phyloP scores from a whole-genome alignment of 805 yeast genomes.

The Kregervanrija pseudodelftensis region DNA sequence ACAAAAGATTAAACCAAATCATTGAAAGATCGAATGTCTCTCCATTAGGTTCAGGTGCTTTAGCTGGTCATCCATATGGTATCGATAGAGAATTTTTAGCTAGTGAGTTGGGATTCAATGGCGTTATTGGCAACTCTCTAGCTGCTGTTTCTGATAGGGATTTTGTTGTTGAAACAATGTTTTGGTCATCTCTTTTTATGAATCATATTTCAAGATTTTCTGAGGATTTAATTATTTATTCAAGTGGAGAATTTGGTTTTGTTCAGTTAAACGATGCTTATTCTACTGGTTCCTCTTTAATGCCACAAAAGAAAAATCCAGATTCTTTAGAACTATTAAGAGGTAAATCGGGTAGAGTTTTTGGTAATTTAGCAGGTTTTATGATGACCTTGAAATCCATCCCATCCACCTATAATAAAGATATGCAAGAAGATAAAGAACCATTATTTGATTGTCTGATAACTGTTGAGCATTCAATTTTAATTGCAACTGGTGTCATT shows the following conservation, averaged over 20 bases:
- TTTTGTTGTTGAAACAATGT: constrained; percentile 90
- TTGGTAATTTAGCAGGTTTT: constrained; percentile 92
- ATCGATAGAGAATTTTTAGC: constrained; percentile 91
- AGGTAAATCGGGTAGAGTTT: constrained; percentile 96
- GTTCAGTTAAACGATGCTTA: constrained; percentile 92
- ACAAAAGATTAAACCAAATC: constrained; percentile 75
- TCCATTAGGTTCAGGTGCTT: constrained; percentile 96
- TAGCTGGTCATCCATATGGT: constrained; percentile 99
- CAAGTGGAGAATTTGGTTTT: constrained; percentile 96
- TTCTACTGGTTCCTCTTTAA: constrained; percentile 95
- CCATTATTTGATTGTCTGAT: constrained; percentile 89
- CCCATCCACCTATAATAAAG: constrained; percentile 97
- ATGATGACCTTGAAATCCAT: constrained; percentile 95
- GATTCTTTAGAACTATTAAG: constrained; percentile 91
- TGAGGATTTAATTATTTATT: constrained; percentile 92
- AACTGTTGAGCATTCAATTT: constrained; percentile 89
- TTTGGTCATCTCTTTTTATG: constrained; percentile 93
- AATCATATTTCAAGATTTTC: constrained; percentile 91
- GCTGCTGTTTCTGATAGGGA: constrained; percentile 98
- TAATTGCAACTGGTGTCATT: constrained; percentile 93
- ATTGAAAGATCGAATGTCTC: constrained; percentile 76
- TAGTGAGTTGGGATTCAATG: constrained; percentile 65
- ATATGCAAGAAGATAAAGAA: constrained; percentile 98
- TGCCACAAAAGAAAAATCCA: constrained; percentile 99
- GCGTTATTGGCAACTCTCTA: constrained; percentile 90